Base-by-base conservation (phyloP, 2,329 filamentous ascomycete genomes). In the Cordyceps farinosa region DNA sequence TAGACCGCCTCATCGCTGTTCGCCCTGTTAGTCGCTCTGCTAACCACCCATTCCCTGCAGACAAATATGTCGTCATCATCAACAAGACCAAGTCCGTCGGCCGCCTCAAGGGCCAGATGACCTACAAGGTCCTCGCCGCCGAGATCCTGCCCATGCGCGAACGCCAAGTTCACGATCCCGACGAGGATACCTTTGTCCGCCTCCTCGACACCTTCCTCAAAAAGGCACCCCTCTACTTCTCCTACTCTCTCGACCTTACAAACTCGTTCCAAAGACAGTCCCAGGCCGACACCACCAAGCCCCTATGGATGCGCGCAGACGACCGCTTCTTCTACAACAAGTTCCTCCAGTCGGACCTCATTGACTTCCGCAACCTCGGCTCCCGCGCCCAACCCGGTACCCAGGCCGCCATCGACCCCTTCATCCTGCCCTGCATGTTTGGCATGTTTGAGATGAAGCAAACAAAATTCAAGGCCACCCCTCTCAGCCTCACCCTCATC, bases 261-360 rank as follows among this genome's bases (percentile, higher is more conserved):
- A 99, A 96, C 81, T 93, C 87, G 74, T 97, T 98, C 80, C 95
- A 99, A 79, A 88, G 95, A 67, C 95, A 98, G 75, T 88, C 93
- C 3, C 87, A 93, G 68, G 81, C 87, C 67, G 87, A 96, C 74
- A 78, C 80, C 62, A 84, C 84, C 17, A 80, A 84, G 62, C 93
- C 95, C 13, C 78, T 98, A 64, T 99, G 95, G 95, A 89, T 90
- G 81, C 84, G 92, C 69, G 89, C 94, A 67, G 95, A 99, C 76
- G 93, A 98, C 74, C 91, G 95, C 67, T 99, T 99, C 82, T 99
- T 97, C 82, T 99, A 94, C 92, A 99, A 99, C 78, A 89, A 89
- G 67, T 96, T 97, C 75, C 84, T 98, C 55, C 91, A 94, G 74
- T 89, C 90, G 8, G 92, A 97, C 71, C 78, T 99, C 64, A 97